Conservation (phyloP, 192 early-diverging fungal species). For the Coemansia brasiliensis region DNA sequence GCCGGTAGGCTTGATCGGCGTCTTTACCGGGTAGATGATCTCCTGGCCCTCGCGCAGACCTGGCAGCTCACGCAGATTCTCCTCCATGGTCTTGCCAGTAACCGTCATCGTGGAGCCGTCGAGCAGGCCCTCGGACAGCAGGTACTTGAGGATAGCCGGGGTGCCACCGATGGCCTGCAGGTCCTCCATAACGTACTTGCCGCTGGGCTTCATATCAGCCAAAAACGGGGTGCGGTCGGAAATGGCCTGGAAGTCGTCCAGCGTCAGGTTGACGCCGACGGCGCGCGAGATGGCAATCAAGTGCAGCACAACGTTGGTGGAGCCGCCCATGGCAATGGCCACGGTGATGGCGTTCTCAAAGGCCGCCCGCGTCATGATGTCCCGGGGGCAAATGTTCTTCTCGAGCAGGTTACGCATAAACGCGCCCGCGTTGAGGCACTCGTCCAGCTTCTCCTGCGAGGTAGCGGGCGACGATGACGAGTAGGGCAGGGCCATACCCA, state of each 20-base stretch:
- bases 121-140: conserved; percentile 80
- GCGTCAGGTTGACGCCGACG: conserved; percentile 75
- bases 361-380: conserved; percentile 94
- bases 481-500: conserved; percentile 98
- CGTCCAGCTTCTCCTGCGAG: conserved; percentile 82
- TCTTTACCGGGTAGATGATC: conserved; percentile 76
- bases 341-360: conserved; percentile 97
- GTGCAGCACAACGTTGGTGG: conserved; percentile 97
- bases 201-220: conserved; percentile 97
- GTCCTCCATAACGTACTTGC: conserved; percentile 99
- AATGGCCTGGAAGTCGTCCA: conserved; percentile 95
- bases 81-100: conserved; percentile 93
- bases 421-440: conserved; percentile 81
- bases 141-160: conserved; percentile 92
- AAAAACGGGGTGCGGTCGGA: conserved; percentile 90
- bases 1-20: conserved; percentile 92
- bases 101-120: conserved; percentile 91
- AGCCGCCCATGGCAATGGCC: conserved; percentile 93
- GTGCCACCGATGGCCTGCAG: conserved; percentile 90
- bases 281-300: conserved; percentile 87
- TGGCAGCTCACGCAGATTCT: conserved; percentile 83
- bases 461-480: conserved; percentile 92
- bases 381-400: conserved; percentile 87
- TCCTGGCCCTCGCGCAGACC: conserved; percentile 76
- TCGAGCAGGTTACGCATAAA: conserved; percentile 90